These are phyloP conservation scores for Amauroascus verrucosus DNA, from an alignment of 2,329 filamentous ascomycete genomes.

Conservation along the genomic window DNA sequence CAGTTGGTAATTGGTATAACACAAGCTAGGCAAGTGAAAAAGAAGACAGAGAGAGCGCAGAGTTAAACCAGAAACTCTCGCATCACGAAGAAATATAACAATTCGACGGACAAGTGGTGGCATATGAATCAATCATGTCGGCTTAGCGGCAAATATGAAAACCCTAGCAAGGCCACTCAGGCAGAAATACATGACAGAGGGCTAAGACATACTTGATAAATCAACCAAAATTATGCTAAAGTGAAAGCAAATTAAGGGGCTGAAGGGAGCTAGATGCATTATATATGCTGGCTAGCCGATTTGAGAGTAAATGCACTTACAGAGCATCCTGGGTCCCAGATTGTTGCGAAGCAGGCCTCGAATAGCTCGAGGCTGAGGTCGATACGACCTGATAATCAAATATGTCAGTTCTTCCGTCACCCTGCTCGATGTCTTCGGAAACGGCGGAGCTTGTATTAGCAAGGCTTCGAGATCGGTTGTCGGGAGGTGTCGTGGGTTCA, in stretches of 20 bases:
- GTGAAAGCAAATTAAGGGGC: neutral
- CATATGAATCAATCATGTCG: neutral
- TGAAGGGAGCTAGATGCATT: neutral
- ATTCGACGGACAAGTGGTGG: neutral
- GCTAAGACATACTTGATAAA: neutral
- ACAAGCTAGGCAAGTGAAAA: too few relatives aligned
- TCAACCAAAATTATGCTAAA: neutral
- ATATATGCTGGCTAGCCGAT: constrained; percentile 20
- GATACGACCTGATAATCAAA: constrained; percentile 35
- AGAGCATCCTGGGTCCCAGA: constrained; percentile 43
- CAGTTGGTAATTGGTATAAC: too few relatives aligned
- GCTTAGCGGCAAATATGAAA: neutral
- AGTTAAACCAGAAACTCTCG: too few relatives aligned
- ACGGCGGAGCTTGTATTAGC: constrained; percentile 28
- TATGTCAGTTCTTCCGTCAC: constrained; percentile 42
- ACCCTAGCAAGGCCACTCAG: neutral
- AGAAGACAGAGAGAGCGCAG: too few relatives aligned
- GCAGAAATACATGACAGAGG: neutral
- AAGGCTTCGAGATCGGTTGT: constrained; percentile 32
- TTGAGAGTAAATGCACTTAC: constrained; percentile 43
- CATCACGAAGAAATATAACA: too few relatives aligned
- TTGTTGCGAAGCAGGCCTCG: constrained; percentile 45
- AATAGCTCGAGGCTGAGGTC: constrained; percentile 39
- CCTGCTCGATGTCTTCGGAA: constrained; percentile 38
- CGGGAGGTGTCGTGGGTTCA: constrained; percentile 31